Evolutionary conservation across 169 alveolate species (phyloP), one percentile per base, ranked within the genome.

Genomic region (Eimeria tenella): DNA sequence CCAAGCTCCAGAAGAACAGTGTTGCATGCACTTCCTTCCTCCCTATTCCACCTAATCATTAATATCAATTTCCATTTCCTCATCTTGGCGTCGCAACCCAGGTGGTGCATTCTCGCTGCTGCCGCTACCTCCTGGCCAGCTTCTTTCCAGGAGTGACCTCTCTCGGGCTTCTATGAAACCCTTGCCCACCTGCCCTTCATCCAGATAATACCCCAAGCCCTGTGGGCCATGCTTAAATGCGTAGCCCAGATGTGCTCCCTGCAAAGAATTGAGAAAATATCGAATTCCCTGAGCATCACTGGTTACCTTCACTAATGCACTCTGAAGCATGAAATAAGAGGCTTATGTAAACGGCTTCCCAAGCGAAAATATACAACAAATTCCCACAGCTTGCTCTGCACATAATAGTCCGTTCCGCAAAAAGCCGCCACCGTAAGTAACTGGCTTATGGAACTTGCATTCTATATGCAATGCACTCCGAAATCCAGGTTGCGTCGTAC

Each of bases 181-280:
- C 50, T 17, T 53, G 55, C 86, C 86, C n/a, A 87, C 93, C 53
- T 68, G 84, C 13, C 25, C 60, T 52, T 17, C 91, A 23, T 90
- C 94, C 94, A 58, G 21, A 63, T 90, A 90, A 65, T 90, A 90
- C 52, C 94, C 94, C 70, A 77, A 23, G 23, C 94, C 94, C 13
- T 77, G 77, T 52, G 77, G 15, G 21, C 94, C 94, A 1, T 15
- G 23, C 73, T 90, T 79, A 74, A 77, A 90, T 31, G 82, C 65
- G 84, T 90, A 90, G 17, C 94, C 94, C 21, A 79, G 86, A 3
- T 63, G 74, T 4, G n/a, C 52, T 15, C 90, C 94, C 84, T 52
- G 25, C 53, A 8, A 23, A 4, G 55, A 58, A 7, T n/a, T 53
- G 73, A 31, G 42, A 31, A 31, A 31, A 31, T 31, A 31, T 31